These are phyloP conservation scores for Xylariaceae sp. DNA, from an alignment of 2,329 filamentous ascomycete species.

Conservation along the genomic window DNA sequence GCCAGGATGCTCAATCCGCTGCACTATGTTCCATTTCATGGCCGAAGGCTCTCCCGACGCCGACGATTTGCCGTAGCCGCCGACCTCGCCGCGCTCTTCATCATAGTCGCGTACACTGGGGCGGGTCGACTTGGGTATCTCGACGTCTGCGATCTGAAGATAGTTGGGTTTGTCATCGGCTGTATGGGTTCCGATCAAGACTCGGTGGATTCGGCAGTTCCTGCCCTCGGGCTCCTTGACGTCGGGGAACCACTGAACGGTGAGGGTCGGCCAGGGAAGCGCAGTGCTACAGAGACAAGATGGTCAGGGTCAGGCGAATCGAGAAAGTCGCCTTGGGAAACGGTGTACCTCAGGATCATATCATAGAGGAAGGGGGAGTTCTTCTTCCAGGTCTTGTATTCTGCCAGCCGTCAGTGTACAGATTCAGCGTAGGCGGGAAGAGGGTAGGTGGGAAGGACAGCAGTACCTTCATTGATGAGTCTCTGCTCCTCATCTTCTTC, in stretches of 20 bases:
- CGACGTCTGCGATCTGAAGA: conserved; percentile 87
- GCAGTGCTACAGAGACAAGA: conserved; percentile 52
- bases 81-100: conserved; percentile 85
- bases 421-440: conserved; percentile 6
- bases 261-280: conserved; percentile 93
- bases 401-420: conserved; percentile 46
- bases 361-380: conserved; percentile 98
- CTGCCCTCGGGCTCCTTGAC: conserved; percentile 82
- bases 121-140: conserved; percentile 72
- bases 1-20: conserved; percentile 92
- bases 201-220: conserved; percentile 77
- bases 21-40: conserved; percentile 85
- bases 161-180: conserved; percentile 81
- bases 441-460: neutral
- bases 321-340: too few species aligned
- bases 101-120: conserved; percentile 82
- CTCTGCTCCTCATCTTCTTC: conserved; percentile 71
- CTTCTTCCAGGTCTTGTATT: conserved; percentile 99
- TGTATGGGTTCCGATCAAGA: conserved; percentile 92
- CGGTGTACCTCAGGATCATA: conserved; percentile 76
- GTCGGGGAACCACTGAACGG: conserved; percentile 97
- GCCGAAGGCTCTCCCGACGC: conserved; percentile 51
- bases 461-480: conserved; percentile 80
- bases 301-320: neutral
- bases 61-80: conserved; percentile 69